Evolutionary conservation across 2,329 filamentous ascomycete species (phyloP), one percentile per base, ranked within the genome.

Genomic region (Bipolaris gigantea): DNA sequence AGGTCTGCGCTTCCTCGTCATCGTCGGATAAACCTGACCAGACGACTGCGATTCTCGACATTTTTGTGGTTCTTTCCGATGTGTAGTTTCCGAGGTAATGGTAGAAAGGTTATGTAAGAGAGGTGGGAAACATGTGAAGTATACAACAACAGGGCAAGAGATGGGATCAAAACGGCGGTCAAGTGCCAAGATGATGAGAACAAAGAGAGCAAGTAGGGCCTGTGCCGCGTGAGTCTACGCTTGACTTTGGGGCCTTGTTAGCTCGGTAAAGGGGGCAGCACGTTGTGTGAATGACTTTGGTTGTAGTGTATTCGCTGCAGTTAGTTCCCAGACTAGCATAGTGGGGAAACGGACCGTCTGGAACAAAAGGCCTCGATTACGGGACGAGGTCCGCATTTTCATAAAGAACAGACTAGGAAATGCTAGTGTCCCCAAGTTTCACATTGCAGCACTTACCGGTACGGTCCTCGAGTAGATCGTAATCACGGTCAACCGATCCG

Each of bases 11-110:
- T 15, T 48, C 50, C 6, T 36, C 23, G 19, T 54, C 43, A 13
- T 60, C 53, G 6, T 54, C 51, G 39, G 34, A 41, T 15, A 62
- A 27, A 11, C 60, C 58, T 23, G 51, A 47, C 57, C 57, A 61
- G 19, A 56, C 46, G 25, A 47, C 49, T n/a, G 57, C 55, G 36
- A 62, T 43, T 39, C 52, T 60, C 1, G 60, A 53, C 57, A 60
- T 61, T 30, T 32, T 56, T 21, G 33, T 39, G 18, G 13, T 21
- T 9, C 23, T 16, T 38, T 5, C 19, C 40, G 6, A 23, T 48
- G 11, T n/a, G 32, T 23, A 11, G 34, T 16, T 45, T 23, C 40
- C 15, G 47, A 16, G 40, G 36, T 35, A 10, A 41, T 54, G 34
- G 34, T 10, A 30, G 33, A 33, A 30, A 15, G 16, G 16, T n/a